Evolutionary conservation across 2,329 filamentous ascomycete genomes (phyloP).

Genomic region (Monosporascus sp.): DNA sequence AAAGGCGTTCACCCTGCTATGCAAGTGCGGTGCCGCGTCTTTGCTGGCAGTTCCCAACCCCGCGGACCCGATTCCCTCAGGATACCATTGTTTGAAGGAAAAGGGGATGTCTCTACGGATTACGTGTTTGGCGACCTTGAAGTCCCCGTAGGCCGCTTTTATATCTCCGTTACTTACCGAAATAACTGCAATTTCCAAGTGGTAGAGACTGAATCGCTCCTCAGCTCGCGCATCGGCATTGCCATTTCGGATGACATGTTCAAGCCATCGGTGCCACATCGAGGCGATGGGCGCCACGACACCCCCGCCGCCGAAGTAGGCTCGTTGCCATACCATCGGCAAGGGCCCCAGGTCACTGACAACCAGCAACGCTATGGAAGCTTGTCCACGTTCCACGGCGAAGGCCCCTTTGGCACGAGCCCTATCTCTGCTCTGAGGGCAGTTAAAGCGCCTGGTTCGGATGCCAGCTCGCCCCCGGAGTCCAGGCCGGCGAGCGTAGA

Average conservation of each 20-base stretch:
- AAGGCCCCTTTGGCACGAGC: slow-evolving; percentile 70
- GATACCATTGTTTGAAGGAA: slow-evolving; percentile 61
- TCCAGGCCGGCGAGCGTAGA: slow-evolving; percentile 45
- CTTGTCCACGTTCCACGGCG: slow-evolving; percentile 83
- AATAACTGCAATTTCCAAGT: slow-evolving; percentile 86
- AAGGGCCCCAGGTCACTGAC: slow-evolving; percentile 46
- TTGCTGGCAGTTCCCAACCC: slow-evolving; percentile 52
- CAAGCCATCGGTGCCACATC: slow-evolving; percentile 65
- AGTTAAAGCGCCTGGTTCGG: slow-evolving; percentile 56
- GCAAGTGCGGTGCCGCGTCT: slow-evolving; percentile 74
- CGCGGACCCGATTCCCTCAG: slow-evolving; percentile 63
- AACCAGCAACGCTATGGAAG: slow-evolving; percentile 81
- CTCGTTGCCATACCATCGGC: slow-evolving; percentile 66
- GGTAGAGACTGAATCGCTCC: slow-evolving; percentile 81
- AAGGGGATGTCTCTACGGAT: slow-evolving; percentile 61
- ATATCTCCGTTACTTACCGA: slow-evolving; percentile 76
- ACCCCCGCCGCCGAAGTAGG: slow-evolving; percentile 52
- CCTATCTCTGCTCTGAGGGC: slow-evolving; percentile 79
- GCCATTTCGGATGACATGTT: slow-evolving; percentile 86
- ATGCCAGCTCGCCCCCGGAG: slow-evolving; percentile 53
- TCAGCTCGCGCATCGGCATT: slow-evolving; percentile 85
- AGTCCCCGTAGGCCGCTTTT: slow-evolving; percentile 79
- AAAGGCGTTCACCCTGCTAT: slow-evolving; percentile 65
- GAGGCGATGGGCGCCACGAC: slow-evolving; percentile 35
- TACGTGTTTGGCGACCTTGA: slow-evolving; percentile 81